phyloP scores from a whole-genome alignment of 352 stramenopile species.

The Aphanomyces cochlioides region DNA sequence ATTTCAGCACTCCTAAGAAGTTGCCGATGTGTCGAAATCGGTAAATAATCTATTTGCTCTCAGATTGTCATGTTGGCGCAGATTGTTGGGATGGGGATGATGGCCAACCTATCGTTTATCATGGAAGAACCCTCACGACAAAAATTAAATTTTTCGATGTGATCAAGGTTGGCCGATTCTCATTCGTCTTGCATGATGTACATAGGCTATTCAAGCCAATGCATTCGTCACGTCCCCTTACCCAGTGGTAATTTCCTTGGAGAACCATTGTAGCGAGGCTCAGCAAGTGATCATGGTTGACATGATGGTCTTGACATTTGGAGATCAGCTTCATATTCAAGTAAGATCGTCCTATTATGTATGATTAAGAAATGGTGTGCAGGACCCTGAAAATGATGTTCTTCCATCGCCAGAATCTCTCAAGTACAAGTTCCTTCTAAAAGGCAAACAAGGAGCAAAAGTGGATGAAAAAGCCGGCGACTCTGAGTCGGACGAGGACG shows the following conservation, averaged over 20 bases:
- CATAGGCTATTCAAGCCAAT: constrained; percentile 22
- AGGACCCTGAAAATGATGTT: constrained; percentile 7
- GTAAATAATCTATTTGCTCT: background rate
- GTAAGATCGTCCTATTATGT: constrained; percentile 15
- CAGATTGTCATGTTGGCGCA: constrained; percentile 44
- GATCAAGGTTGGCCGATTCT: constrained; percentile 60
- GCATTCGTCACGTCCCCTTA: constrained; percentile 34
- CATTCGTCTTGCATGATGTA: constrained; percentile 31
- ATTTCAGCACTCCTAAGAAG: constrained; percentile 75
- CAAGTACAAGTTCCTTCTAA: constrained; percentile 38
- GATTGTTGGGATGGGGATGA: constrained; percentile 19
- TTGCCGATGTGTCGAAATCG: constrained; percentile 85
- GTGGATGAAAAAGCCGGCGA: constrained; percentile 27
- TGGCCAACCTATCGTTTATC: constrained; percentile 41
- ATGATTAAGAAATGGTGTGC: constrained; percentile 4
- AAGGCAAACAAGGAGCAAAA: constrained; percentile 32
- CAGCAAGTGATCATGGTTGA: constrained; percentile 49
- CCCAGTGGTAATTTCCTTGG: constrained; percentile 52
- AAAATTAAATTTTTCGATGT: constrained; percentile 85
- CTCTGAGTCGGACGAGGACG: constrained; percentile 34
- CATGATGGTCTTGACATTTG: constrained; percentile 33
- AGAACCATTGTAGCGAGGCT: constrained; percentile 54
- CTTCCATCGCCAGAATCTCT: constrained; percentile 33
- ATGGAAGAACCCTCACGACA: constrained; percentile 83
- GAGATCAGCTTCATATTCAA: constrained; percentile 27